Evolutionary conservation across 257 asterid genomes (phyloP).

Genomic region (Penstemon newberryi): DNA sequence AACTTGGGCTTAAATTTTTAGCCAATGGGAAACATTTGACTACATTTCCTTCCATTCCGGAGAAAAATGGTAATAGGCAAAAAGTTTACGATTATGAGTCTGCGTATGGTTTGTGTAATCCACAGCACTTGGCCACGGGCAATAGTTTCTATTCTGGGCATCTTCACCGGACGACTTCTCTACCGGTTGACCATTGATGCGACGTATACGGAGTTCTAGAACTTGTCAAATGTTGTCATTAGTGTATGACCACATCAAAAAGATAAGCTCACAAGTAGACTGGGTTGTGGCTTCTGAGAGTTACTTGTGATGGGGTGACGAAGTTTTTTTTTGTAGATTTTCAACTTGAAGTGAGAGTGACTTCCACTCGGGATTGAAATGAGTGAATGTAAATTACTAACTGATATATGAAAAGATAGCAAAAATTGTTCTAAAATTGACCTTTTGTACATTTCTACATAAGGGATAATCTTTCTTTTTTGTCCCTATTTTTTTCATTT

Average conservation of each 20-base stretch:
- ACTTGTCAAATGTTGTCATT: not conserved
- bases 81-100: slow-evolving; percentile 24
- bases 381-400: slow-evolving; percentile 29
- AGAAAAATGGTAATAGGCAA: slow-evolving; percentile 18
- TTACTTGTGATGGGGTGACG: not conserved
- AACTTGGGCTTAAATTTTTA: slow-evolving; percentile 25
- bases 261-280: slow-evolving; percentile 3
- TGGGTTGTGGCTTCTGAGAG: slow-evolving; percentile 14
- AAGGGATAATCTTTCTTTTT: not conserved
- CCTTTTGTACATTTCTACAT: not conserved
- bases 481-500: not conserved
- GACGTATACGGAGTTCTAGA: slow-evolving; percentile 47
- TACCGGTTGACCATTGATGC: slow-evolving; percentile 75
- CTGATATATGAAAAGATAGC: slow-evolving; percentile 13
- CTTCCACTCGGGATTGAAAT: slow-evolving; percentile 20
- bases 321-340: slow-evolving; percentile 31
- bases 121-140: slow-evolving; percentile 39
- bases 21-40: slow-evolving; percentile 21
- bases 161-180: slow-evolving; percentile 56
- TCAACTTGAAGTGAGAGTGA: slow-evolving; percentile 25
- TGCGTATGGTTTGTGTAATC: slow-evolving; percentile 37
- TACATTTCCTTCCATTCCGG: slow-evolving; percentile 12
- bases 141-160: slow-evolving; percentile 36
- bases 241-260: not conserved
- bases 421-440: not conserved